Evolutionary conservation across 2,329 filamentous ascomycete species (phyloP).

Genomic region (Cladophialophora bantiana): DNA sequence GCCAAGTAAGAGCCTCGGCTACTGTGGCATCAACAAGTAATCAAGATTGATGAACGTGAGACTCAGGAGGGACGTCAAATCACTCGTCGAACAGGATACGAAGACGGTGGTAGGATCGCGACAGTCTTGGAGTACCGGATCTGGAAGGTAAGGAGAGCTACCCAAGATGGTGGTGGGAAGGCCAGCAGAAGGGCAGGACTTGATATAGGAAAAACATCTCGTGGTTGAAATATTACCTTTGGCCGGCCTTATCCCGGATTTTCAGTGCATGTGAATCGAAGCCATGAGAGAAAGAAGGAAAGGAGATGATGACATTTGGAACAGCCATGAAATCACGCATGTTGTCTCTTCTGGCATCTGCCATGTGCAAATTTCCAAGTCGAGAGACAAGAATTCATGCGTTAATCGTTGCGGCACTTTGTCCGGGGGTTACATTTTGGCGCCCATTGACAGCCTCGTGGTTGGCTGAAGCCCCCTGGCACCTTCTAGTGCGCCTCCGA

Average conservation of each 20-base stretch:
- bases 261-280: neutral
- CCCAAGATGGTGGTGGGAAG: neutral
- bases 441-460: neutral
- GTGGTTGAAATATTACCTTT: neutral
- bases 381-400: neutral
- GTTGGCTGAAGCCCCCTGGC: neutral
- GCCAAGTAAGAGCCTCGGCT: neutral
- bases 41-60: slow-evolving; percentile 5
- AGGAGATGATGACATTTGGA: neutral
- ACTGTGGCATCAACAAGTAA: slow-evolving; percentile 2
- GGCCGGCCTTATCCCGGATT: neutral
- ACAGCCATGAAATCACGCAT: slow-evolving; percentile 6
- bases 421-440: slow-evolving; percentile 22
- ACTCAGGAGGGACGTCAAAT: neutral
- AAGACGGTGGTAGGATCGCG: neutral
- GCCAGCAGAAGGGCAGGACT: neutral
- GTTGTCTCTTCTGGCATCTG: neutral
- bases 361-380: neutral
- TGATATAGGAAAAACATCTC: neutral
- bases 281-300: neutral
- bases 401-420: slow-evolving; percentile 18
- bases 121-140: neutral
- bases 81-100: neutral
- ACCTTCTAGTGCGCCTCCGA: neutral
- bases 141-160: neutral